Evolutionary conservation across 2,329 filamentous ascomycete species (phyloP).

Genomic region (Ascochyta pisi): DNA sequence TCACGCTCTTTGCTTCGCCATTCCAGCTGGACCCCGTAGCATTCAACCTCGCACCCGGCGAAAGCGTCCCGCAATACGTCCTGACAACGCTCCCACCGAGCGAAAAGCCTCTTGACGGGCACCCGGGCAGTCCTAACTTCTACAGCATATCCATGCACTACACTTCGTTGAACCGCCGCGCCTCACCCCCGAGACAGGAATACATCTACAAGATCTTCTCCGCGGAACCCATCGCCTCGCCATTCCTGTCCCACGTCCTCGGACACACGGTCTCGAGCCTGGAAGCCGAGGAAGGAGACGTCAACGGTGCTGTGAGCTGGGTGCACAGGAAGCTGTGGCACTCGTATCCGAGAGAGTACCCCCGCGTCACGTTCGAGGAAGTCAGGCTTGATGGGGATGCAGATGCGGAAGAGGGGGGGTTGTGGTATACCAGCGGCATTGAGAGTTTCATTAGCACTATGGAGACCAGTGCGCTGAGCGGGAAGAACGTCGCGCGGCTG

Average conservation of each 20-base stretch:
- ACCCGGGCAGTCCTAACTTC: slow-evolving; percentile 74
- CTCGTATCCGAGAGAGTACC: slow-evolving; percentile 84
- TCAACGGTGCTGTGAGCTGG: slow-evolving; percentile 41
- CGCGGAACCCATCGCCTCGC: slow-evolving; percentile 54
- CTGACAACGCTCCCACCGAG: slow-evolving; percentile 78
- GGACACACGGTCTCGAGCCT: slow-evolving; percentile 45
- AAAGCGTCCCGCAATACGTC: slow-evolving; percentile 72
- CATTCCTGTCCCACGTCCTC: slow-evolving; percentile 59
- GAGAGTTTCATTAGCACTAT: slow-evolving; percentile 97
- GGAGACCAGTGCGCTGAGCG: slow-evolving; percentile 94
- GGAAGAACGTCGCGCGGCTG: slow-evolving; percentile 79
- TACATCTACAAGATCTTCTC: slow-evolving; percentile 74
- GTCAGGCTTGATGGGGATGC: slow-evolving; percentile 16
- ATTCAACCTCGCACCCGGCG: slow-evolving; percentile 70
- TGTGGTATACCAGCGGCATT: slow-evolving; percentile 75
- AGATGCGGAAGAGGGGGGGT: slow-evolving; percentile 57
- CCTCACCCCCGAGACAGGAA: slow-evolving; percentile 49
- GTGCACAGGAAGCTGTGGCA: slow-evolving; percentile 69
- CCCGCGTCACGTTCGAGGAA: slow-evolving; percentile 86
- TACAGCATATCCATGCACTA: slow-evolving; percentile 83
- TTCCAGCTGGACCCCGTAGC: slow-evolving; percentile 72
- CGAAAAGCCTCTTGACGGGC: slow-evolving; percentile 59
- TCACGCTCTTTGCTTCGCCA: slow-evolving; percentile 85
- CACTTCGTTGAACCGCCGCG: slow-evolving; percentile 64
- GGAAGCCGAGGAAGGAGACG: slow-evolving; percentile 42